phyloP scores from a whole-genome alignment of 306 rosid genomes.

The Trifolium repens region DNA sequence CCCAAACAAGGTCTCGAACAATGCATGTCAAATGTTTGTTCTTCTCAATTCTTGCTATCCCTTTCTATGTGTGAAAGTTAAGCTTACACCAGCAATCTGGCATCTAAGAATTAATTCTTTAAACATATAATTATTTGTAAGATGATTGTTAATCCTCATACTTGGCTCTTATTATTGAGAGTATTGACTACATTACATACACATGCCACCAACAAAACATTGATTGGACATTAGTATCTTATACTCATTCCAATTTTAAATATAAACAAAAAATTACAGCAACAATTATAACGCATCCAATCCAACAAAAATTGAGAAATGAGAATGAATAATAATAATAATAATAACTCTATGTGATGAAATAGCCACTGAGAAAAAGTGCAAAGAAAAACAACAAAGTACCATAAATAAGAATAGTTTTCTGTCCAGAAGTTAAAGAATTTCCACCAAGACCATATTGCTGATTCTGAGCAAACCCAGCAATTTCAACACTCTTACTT shows the following conservation, averaged over 20 bases:
- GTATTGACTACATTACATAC: constrained; percentile 11
- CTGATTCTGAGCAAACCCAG: constrained; percentile 95
- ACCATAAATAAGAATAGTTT: constrained; percentile 84
- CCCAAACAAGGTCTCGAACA: background rate
- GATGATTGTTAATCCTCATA: constrained; percentile 5
- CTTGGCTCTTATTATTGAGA: background rate
- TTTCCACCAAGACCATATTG: constrained; percentile 94
- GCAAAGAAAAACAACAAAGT: constrained; percentile 72
- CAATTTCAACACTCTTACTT: constrained; percentile 91
- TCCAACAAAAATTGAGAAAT: background rate
- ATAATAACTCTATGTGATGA: constrained; percentile 64
- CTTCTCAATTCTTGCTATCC: background rate
- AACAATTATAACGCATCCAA: constrained; percentile 19
- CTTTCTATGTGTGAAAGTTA: background rate
- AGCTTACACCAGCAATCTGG: background rate
- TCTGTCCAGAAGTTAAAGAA: constrained; percentile 86
- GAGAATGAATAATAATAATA: background rate
- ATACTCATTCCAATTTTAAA: background rate
- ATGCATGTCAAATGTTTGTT: background rate
- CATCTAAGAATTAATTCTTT: background rate
- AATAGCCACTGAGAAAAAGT: constrained; percentile 84
- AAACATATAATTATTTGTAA: background rate
- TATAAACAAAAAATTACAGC: constrained; percentile 1
- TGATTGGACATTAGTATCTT: background rate
- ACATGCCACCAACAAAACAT: constrained; percentile 13